Percentiles rank a stretch among this genome's conserved stretches.
These are phyloP conservation scores for Hydnomerulius pinastri DNA, from an alignment of 768 basidiomycete species.

Conservation along the genomic window DNA sequence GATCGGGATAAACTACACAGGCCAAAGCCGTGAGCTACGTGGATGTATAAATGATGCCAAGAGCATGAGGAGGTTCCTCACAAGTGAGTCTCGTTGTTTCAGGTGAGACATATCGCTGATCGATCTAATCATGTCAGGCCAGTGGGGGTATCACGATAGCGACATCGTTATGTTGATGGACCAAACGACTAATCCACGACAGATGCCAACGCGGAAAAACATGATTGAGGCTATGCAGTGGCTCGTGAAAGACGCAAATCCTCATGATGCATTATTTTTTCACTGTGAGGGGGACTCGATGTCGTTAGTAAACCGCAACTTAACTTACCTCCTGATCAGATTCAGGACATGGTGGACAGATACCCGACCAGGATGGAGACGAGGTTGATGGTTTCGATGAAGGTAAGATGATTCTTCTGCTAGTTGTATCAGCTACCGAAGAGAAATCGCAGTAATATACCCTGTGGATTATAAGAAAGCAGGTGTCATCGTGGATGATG, in stretches of 20 bases:
- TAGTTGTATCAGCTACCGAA: background rate
- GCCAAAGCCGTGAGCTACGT: conserved; percentile 59
- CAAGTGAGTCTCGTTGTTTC: conserved; percentile 40
- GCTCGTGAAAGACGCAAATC: conserved; percentile 68
- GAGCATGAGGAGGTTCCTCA: conserved; percentile 69
- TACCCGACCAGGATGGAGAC: conserved; percentile 73
- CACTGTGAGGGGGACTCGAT: conserved; percentile 47
- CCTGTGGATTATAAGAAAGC: conserved; percentile 80
- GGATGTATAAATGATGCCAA: conserved; percentile 85
- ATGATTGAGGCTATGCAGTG: conserved; percentile 62
- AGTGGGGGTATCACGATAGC: conserved; percentile 49
- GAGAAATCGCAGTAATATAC: conserved; percentile 64
- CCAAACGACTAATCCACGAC: conserved; percentile 41
- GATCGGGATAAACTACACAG: conserved; percentile 82
- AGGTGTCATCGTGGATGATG: conserved; percentile 82
- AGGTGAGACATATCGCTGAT: background rate
- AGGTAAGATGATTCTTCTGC: conserved; percentile 39
- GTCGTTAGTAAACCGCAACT: background rate
- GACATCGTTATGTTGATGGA: conserved; percentile 63
- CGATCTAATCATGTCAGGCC: conserved; percentile 25
- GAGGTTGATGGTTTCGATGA: conserved; percentile 82
- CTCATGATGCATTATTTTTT: conserved; percentile 76
- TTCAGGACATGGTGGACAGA: conserved; percentile 96
- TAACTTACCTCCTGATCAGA: conserved; percentile 42
- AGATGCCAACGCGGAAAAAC: conserved; percentile 53